A percentile compares a stretch with the other conserved stretches of the same genome.
Evolutionary conservation across 2,329 filamentous ascomycete genomes (phyloP).

Genomic region (Aspergillus clavatus): DNA sequence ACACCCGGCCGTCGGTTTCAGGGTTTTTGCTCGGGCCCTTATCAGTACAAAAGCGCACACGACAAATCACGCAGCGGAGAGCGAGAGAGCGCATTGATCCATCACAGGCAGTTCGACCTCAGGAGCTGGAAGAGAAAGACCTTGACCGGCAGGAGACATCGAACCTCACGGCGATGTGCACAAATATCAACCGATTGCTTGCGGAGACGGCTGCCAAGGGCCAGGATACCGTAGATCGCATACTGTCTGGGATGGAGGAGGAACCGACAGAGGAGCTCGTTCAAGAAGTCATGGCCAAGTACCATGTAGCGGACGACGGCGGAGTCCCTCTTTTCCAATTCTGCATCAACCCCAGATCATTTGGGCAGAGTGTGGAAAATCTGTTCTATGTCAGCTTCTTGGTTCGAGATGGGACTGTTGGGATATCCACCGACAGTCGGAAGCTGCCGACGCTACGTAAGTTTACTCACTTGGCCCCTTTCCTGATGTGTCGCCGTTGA

Average conservation of each 20-base stretch:
- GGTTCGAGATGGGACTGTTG: conserved; percentile 76
- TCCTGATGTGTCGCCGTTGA: conserved; percentile 10
- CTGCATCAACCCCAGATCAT: conserved; percentile 82
- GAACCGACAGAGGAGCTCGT: conserved; percentile 37
- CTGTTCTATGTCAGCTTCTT: conserved; percentile 95
- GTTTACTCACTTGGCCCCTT: conserved; percentile 30
- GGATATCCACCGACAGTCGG: conserved; percentile 67
- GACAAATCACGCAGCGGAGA: conserved; percentile 65
- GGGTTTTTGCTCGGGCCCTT: conserved; percentile 85
- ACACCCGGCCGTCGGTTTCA: conserved; percentile 68
- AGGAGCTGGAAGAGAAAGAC: conserved; percentile 70
- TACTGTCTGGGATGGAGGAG: conserved; percentile 30
- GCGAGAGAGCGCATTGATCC: conserved; percentile 64
- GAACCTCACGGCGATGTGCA: conserved; percentile 73
- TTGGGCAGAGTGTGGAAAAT: conserved; percentile 93
- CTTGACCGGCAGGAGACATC: conserved; percentile 71
- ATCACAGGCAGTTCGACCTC: conserved; percentile 65
- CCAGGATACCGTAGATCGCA: conserved; percentile 46
- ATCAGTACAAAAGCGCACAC: conserved; percentile 78
- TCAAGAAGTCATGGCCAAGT: conserved; percentile 55
- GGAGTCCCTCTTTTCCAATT: conserved; percentile 80
- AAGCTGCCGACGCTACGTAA: conserved; percentile 75
- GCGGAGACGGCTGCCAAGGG: conserved; percentile 39
- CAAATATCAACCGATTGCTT: conserved; percentile 65
- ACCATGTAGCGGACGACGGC: conserved; percentile 62